Base-by-base conservation (phyloP, 2,329 filamentous ascomycete species). In the Aulographum hederae region DNA sequence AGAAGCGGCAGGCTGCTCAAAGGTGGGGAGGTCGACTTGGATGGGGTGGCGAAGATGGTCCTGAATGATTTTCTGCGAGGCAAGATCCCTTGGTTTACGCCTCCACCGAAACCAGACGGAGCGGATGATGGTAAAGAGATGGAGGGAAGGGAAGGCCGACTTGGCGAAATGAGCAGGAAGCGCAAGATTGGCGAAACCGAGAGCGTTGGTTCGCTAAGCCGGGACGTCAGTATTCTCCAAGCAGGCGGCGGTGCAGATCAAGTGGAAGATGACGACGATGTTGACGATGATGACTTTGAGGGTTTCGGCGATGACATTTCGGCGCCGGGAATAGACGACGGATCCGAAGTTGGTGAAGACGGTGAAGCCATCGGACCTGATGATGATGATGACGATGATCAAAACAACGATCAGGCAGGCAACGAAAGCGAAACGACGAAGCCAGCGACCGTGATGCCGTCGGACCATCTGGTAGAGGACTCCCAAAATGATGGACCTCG, bases 41-140 rank as follows among this genome's bases (percentile, higher is more conserved):
- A 95, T 45, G 84, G 85, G 44, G 84, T 93, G 30, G 89, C 89
- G 2, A 93, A 93, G 56, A 93, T 93, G 73, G 78, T 98, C 1
- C 60, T 98, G 37, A 95, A 93, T 46, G 89, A 98, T 48, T 98
- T 95, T 51, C 70, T 95, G 47, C 64, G 89, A 39, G 89, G 89
- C 34, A 94, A 86, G 56, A 80, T 95, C 17, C 89, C 89, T 2
- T 98, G 91, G 89, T 98, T 84, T 48, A 89, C 80, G 0, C 73
- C 82, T 6, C 75, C 84, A 6, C 82, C 85, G 25, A 56, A 64
- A 11, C 47, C 54, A 3, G 68, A 68, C 30, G 60, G 57, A 6
- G 60, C 60, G 5, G 65, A 68, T 19, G 60, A 57, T 11, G 56
- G 56, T 8, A 58, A 58, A 19, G 57, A 53, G 28, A 56, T 75